Base-by-base conservation (phyloP, 768 basidiomycete genomes). In the Boletus tylopilopsis region DNA sequence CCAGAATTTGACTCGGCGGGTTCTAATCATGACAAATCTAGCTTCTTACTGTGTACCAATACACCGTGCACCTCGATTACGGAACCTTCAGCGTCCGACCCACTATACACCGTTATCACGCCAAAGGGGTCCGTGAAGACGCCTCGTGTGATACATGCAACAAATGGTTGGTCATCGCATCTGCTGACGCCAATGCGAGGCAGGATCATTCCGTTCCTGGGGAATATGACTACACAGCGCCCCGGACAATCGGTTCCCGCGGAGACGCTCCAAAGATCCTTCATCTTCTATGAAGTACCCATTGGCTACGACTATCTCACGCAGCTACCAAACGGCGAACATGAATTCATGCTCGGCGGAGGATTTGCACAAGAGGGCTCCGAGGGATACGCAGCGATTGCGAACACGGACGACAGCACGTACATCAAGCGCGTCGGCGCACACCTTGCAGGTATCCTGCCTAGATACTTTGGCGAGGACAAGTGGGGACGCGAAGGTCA, bases 81-180 rank as follows among this genome's bases (percentile, higher is more conserved):
- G 21, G 59, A 63, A 36, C 64, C 69, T n/a, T 51, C 57, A 8
- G 10, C 49, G n/a, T 44, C 57, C 7, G 52, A 52, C 5, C 57
- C 62, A 2, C 55, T 65, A 16, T 88, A 87, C 67, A 71, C 68
- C 9, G 70, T 90, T n/a, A 52, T 61, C 18, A 92, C 90, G 1
- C 72, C 83, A 0, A 73, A 76, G 42, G 90, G 91, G 0, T 60
- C 56, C 5, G 73, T 90, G 22, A 66, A 57, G 15, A 71, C 87
- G 0, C 68, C 66, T 3, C 86, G 89, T 63, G 74, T 94, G 36
- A 71, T 94, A 11, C 90, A 92, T 62, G 87, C 89, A 3, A 92
- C 90, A 3, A 95, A 95, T 63, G 90, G 78, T 18, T 93, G 90
- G 82, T 71, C 74, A 3, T 80, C 87, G 1, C 83, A 88, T 54